A percentile compares a stretch with the other conserved stretches of the same genome.
phyloP scores from a whole-genome alignment of 495 filamentous ascomycete species.

The Mytilinidion resinicola region DNA sequence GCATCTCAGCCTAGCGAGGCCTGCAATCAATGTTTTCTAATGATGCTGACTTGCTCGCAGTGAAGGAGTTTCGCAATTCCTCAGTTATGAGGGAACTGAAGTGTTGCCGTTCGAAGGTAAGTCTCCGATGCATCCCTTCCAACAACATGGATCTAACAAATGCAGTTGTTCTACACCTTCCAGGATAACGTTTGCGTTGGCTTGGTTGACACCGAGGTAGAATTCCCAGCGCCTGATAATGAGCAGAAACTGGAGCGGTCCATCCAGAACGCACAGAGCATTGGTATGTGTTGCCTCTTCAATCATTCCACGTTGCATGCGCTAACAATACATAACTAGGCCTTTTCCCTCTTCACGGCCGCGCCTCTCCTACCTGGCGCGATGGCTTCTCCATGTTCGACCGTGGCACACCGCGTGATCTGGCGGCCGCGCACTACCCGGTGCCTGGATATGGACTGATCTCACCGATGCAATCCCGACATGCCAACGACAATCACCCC shows the following conservation, averaged over 20 bases:
- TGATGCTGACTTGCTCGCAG: too few species aligned
- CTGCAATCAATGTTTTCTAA: too few species aligned
- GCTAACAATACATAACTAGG: not conserved
- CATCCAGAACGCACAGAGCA: conserved; percentile 11
- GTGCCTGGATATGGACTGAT: too few species aligned
- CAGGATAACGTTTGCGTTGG: not conserved
- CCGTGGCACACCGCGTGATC: conserved; percentile 20
- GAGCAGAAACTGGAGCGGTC: conserved; percentile 21
- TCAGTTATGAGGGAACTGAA: conserved; percentile 83
- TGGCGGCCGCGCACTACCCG: not conserved
- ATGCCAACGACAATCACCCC: too few species aligned
- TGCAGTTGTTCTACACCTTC: conserved; percentile 4
- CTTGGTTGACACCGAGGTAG: conserved; percentile 9
- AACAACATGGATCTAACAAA: not conserved
- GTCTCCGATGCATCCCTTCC: not conserved
- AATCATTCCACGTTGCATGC: not conserved
- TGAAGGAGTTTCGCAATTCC: conserved; percentile 64
- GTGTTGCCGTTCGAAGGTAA: conserved; percentile 77
- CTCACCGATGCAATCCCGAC: too few species aligned
- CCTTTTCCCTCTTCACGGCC: conserved; percentile 14
- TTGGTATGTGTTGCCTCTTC: conserved; percentile 6
- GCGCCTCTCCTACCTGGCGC: conserved; percentile 3
- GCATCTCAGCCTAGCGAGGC: too few species aligned
- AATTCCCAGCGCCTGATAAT: conserved; percentile 21
- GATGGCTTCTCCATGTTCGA: conserved; percentile 7